A percentile compares a stretch with the other conserved stretches of the same genome.
phyloP scores from a whole-genome alignment of 225 moss, liverwort and hornwort genomes.

The Takakia lepidozioides region DNA sequence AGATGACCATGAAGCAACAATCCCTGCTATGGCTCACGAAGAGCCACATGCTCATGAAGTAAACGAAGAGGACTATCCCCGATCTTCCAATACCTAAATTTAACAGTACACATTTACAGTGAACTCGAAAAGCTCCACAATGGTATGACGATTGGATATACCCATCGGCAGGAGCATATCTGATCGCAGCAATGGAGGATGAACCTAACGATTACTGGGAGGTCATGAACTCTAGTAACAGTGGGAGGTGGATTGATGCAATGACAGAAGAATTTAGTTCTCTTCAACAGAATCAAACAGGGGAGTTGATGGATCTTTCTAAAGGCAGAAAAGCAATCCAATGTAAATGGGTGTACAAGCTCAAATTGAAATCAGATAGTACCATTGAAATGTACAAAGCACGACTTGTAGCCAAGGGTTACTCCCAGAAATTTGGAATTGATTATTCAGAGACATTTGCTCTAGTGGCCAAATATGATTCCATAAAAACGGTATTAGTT shows the following conservation, averaged over 20 bases:
- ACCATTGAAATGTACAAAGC: slow-evolving; percentile 1
- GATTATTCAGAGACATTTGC: slow-evolving; percentile 1
- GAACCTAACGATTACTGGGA: background rate
- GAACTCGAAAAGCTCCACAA: background rate
- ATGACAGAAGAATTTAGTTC: background rate
- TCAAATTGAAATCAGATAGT: background rate
- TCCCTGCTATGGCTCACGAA: background rate
- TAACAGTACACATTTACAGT: too few species aligned
- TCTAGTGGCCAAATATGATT: slow-evolving; percentile 1
- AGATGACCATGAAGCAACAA: slow-evolving; percentile 4
- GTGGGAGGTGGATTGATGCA: background rate
- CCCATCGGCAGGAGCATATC: too few species aligned
- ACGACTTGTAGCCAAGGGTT: slow-evolving; percentile 6
- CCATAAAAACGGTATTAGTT: background rate
- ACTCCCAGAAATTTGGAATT: background rate
- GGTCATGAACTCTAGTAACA: background rate
- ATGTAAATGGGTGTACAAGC: slow-evolving; percentile 4
- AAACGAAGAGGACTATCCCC: too few species aligned
- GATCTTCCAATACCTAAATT: too few species aligned
- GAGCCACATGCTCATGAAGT: background rate
- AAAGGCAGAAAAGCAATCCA: background rate
- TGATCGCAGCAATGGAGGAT: too few species aligned
- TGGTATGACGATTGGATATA: background rate
- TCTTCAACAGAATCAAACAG: background rate
- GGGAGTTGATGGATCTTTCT: background rate